Percentiles rank a stretch among this genome's conserved stretches.
Evolutionary conservation across 257 asterid species (phyloP).

Genomic region (Solanum sitiens): DNA sequence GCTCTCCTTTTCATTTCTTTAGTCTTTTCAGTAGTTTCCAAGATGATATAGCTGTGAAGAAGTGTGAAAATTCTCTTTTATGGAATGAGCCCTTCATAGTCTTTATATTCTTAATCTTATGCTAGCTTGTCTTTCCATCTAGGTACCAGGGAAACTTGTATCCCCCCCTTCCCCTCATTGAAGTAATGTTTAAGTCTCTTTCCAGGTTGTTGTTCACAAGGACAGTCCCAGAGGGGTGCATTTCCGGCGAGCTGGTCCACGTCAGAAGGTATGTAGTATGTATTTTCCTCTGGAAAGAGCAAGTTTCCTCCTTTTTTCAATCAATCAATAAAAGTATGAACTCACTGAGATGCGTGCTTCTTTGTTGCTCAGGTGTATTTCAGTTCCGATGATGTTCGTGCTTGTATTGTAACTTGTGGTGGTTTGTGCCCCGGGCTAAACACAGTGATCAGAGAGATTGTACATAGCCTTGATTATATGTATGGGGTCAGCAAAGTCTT

Average conservation of each 20-base stretch:
- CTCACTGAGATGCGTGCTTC: not conserved
- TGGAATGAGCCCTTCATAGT: not conserved
- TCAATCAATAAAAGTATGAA: not conserved
- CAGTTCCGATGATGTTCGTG: conserved; percentile 46
- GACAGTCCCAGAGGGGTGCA: conserved; percentile 88
- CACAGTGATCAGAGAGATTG: conserved; percentile 72
- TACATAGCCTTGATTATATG: conserved; percentile 53
- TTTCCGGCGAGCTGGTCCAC: conserved; percentile 97
- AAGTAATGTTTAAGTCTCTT: not conserved
- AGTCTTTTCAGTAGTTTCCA: conserved; percentile 1
- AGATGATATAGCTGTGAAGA: not conserved
- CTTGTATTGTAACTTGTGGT: conserved; percentile 73
- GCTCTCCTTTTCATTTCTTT: not conserved
- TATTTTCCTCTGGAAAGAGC: not conserved
- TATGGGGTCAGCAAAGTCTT: conserved; percentile 48
- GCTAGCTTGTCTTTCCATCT: not conserved
- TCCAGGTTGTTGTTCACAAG: conserved; percentile 81
- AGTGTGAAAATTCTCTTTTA: not conserved
- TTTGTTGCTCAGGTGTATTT: conserved; percentile 38
- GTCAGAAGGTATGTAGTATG: conserved; percentile 56
- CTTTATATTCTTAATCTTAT: not conserved
- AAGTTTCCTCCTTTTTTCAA: not conserved
- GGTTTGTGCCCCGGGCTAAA: conserved; percentile 70
- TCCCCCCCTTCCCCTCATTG: not conserved
- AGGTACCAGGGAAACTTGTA: not conserved